Base-by-base conservation (phyloP, 2,329 filamentous ascomycete genomes). In the Mariannaea elegans region DNA sequence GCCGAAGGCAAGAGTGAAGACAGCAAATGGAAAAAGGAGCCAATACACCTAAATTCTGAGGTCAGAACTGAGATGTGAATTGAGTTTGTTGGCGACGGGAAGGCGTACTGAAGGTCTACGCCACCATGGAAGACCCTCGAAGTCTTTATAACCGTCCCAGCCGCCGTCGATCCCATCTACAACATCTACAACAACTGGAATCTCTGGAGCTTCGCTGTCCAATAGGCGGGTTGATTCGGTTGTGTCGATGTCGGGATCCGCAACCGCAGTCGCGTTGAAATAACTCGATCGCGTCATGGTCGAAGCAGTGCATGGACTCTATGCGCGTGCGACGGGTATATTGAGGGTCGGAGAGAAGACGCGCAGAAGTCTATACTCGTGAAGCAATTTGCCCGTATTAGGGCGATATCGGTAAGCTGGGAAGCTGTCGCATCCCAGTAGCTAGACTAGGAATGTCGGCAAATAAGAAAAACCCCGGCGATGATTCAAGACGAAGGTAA, bases 1-100 rank as follows among this genome's bases (percentile, higher is more conserved):
- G 29, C 94, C 95, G 75, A 95, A 94, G 0, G 94, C 93, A 53
- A 96, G 80, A 0, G 93, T 92, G 72, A 93, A 94, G 42, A 97
- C 77, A 56, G 91, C 82, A 76, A 94, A 95, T 1, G 93, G 91
- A 0, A 85, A 87, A 7, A 98, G 76, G 4, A 98, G 82, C 92
- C 93, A 98, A 76, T 84, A 92, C 51, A 96, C 86, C 91, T 92
- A 61, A 31, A 46, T 47, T 53, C 24, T 18, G 59, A 44, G 51
- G 64, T 76, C 65, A 75, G 68, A 62, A 41, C 54, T 48, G 29
- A 19, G 24, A 39, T 29, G 44, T 34, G 38, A 24, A 55, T 32
- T 48, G 34, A 24, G 19, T 21, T 54, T 59, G 38, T 24, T 19
- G 24, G 24, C 21, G 19, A 14, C 49, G 45, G 54, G 14, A 16